Conservation (phyloP, 2,329 filamentous ascomycete species). For the Tolypocladium guangdongense region DNA sequence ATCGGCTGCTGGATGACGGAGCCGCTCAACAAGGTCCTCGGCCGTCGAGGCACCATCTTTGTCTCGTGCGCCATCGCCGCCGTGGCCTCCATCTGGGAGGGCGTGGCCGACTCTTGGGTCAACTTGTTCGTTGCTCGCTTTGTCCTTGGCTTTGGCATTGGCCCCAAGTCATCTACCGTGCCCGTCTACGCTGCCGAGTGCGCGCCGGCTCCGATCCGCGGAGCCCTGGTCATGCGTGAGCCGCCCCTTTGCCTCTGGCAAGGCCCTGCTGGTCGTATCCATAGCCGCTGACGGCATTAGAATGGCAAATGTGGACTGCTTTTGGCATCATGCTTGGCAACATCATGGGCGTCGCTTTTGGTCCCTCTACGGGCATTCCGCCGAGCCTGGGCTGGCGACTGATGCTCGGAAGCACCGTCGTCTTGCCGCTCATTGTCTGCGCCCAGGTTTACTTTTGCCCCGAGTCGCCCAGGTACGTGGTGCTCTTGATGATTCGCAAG, state of each 20-base stretch:
- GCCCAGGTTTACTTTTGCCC: slow-evolving; percentile 52
- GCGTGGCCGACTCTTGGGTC: slow-evolving; percentile 10
- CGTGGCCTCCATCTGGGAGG: slow-evolving; percentile 8
- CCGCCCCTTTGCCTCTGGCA: too few species aligned
- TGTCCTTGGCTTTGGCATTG: slow-evolving; percentile 56
- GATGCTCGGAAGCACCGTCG: slow-evolving; percentile 49
- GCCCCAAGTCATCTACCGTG: slow-evolving; percentile 50
- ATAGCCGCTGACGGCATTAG: not conserved
- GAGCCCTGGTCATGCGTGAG: slow-evolving; percentile 60
- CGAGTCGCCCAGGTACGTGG: slow-evolving; percentile 36
- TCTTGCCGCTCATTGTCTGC: slow-evolving; percentile 38
- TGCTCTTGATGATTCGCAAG: too few species aligned
- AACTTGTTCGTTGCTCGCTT: slow-evolving; percentile 54
- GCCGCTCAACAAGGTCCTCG: slow-evolving; percentile 6
- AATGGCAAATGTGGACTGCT: slow-evolving; percentile 41
- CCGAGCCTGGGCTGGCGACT: slow-evolving; percentile 39
- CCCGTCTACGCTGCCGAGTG: slow-evolving; percentile 67
- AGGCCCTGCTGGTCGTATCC: not conserved
- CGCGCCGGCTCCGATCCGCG: slow-evolving; percentile 53
- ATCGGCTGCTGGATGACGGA: slow-evolving; percentile 23
- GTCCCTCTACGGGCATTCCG: slow-evolving; percentile 20
- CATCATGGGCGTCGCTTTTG: slow-evolving; percentile 21
- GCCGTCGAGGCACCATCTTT: slow-evolving; percentile 8
- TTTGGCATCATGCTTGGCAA: slow-evolving; percentile 33
- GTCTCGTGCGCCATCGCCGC: slow-evolving; percentile 8